Percentiles rank a stretch among this genome's conserved stretches.
Evolutionary conservation across 495 filamentous ascomycete genomes (phyloP).

Genomic region (Aspergillus sparsus): DNA sequence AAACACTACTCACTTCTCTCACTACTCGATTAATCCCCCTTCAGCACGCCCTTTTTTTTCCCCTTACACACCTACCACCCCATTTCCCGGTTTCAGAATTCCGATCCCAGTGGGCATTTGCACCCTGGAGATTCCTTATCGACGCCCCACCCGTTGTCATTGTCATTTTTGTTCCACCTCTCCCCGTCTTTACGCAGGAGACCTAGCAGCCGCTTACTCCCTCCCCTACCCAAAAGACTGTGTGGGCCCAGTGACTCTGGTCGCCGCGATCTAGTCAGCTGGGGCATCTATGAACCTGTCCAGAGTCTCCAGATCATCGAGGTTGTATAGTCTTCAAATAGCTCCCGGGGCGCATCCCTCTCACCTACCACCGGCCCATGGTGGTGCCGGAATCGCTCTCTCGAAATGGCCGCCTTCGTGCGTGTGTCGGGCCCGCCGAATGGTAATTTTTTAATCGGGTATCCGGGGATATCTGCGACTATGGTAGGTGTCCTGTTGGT

Average conservation of each 20-base stretch:
- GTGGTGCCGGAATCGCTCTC: slow-evolving; percentile 42
- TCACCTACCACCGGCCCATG: slow-evolving; percentile 44
- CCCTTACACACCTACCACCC: not conserved
- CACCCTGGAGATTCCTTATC: slow-evolving; percentile 4
- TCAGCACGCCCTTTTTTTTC: too few relatives aligned
- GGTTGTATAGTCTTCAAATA: slow-evolving; percentile 35
- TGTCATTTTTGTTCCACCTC: slow-evolving; percentile 5
- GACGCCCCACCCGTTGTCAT: slow-evolving; percentile 1
- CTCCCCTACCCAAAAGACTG: slow-evolving; percentile 5
- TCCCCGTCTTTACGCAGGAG: slow-evolving; percentile 5
- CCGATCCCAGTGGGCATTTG: slow-evolving; percentile 2
- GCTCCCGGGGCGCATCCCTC: slow-evolving; percentile 33
- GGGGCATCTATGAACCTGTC: slow-evolving; percentile 38
- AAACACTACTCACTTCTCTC: slow-evolving; percentile 11
- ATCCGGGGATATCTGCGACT: slow-evolving; percentile 96
- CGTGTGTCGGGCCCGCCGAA: slow-evolving; percentile 97
- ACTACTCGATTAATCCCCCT: not conserved
- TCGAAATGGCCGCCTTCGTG: slow-evolving; percentile 83
- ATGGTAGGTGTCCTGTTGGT: slow-evolving; percentile 62
- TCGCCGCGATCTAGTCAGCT: slow-evolving; percentile 2
- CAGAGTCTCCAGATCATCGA: slow-evolving; percentile 28
- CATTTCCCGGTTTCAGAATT: slow-evolving; percentile 3
- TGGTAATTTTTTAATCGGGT: slow-evolving; percentile 93
- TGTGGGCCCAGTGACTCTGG: slow-evolving; percentile 18
- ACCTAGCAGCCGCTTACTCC: slow-evolving; percentile 20